These are phyloP conservation scores for Neodidymelliopsis sp. DNA, from an alignment of 2,329 filamentous ascomycete species.

Conservation along the genomic window DNA sequence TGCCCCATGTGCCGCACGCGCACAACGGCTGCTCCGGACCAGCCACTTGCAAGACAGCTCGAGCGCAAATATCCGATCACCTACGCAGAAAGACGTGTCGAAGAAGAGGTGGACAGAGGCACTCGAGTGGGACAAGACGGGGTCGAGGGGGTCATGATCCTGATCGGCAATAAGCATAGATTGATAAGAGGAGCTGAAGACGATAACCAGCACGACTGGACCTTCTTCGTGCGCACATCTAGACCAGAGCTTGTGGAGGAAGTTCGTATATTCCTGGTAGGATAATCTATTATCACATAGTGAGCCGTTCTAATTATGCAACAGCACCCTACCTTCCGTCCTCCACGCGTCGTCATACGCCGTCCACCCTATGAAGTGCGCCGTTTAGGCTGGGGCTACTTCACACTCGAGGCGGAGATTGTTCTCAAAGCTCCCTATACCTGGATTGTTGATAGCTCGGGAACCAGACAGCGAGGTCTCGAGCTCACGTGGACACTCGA, in stretches of 20 bases:
- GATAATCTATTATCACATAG: constrained; percentile 2
- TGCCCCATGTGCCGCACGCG: constrained; percentile 57
- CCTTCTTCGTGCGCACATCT: constrained; percentile 55
- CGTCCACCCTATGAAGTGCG: constrained; percentile 51
- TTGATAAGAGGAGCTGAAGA: constrained; percentile 30
- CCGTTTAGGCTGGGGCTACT: constrained; percentile 54
- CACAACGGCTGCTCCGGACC: constrained; percentile 46
- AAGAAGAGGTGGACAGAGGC: constrained; percentile 41
- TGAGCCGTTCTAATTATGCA: constrained; percentile 1
- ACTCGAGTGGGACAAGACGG: constrained; percentile 32
- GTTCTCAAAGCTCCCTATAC: constrained; percentile 54
- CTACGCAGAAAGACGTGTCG: constrained; percentile 46
- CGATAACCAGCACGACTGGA: constrained; percentile 54
- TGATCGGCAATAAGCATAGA: constrained; percentile 55
- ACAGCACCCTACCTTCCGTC: constrained; percentile 55
- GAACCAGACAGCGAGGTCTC: constrained; percentile 43
- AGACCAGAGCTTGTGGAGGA: constrained; percentile 55
- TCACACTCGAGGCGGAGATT: constrained; percentile 50
- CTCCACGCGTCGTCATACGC: constrained; percentile 43
- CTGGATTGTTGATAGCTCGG: constrained; percentile 53
- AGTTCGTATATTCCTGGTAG: constrained; percentile 49
- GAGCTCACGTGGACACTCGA: constrained; percentile 54
- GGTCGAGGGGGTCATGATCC: constrained; percentile 52
- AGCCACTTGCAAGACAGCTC: constrained; percentile 35
- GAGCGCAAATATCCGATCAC: constrained; percentile 45